Conservation (phyloP, 2,329 filamentous ascomycete species). For the Zelopaecilomyces penicillatus region DNA sequence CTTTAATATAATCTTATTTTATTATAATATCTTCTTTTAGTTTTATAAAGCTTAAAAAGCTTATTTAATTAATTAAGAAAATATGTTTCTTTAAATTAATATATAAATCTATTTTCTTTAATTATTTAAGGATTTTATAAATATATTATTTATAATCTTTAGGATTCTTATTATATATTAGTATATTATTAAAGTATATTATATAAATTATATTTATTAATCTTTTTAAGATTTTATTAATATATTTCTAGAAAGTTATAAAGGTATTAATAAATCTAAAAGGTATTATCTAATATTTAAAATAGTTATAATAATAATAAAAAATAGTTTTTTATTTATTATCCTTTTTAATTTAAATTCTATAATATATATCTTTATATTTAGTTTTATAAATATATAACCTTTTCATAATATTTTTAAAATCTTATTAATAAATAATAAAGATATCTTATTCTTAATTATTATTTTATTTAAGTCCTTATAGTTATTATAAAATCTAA, state of each 20-base stretch:
- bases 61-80: slow-evolving; percentile 2
- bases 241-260: slow-evolving; percentile 10
- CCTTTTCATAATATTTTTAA: too few species aligned
- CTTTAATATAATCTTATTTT: not conserved
- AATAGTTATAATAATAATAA: slow-evolving; percentile 8
- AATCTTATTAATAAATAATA: too few species aligned
- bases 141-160: slow-evolving; percentile 9
- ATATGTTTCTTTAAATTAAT: slow-evolving; percentile 9
- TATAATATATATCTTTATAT: too few species aligned
- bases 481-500: too few species aligned
- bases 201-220: slow-evolving; percentile 9
- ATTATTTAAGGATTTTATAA: slow-evolving; percentile 5
- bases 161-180: slow-evolving; percentile 7
- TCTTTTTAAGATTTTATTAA: slow-evolving; percentile 6
- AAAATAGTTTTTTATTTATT: too few species aligned
- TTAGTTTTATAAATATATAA: too few species aligned
- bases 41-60: slow-evolving; percentile 3
- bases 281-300: slow-evolving; percentile 12
- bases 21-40: slow-evolving; percentile 6
- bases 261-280: slow-evolving; percentile 9
- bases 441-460: too few species aligned
- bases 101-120: slow-evolving; percentile 6
- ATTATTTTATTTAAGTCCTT: too few species aligned
- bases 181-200: slow-evolving; percentile 12
- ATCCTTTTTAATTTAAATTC: too few species aligned